Evolutionary conservation across 2,329 filamentous ascomycete genomes (phyloP).

Genomic region (Tolypocladium pustulatum): DNA sequence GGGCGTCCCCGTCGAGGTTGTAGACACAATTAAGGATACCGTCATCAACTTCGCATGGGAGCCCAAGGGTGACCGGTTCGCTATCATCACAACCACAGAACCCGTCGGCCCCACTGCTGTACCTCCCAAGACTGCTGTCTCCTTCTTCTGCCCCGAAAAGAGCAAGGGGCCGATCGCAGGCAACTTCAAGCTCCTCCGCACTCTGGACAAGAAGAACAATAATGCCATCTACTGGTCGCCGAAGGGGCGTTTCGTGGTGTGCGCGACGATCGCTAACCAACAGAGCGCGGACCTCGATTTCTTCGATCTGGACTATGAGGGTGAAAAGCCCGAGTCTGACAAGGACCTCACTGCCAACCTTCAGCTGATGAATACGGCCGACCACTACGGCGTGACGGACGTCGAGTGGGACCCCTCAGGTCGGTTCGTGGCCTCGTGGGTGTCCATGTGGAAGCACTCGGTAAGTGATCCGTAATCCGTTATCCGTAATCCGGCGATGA

Average conservation of each 20-base stretch:
- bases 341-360: constrained; percentile 93
- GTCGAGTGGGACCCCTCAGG: constrained; percentile 97
- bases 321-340: constrained; percentile 84
- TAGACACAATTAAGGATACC: constrained; percentile 95
- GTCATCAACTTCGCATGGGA: constrained; percentile 99
- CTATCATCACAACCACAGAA: constrained; percentile 91
- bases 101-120: constrained; percentile 68
- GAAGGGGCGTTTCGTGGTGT: constrained; percentile 85
- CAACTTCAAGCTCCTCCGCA: constrained; percentile 94
- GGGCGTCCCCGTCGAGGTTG: constrained; percentile 94
- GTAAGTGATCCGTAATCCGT: constrained; percentile 44
- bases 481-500: no score
- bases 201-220: constrained; percentile 97
- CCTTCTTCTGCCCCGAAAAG: constrained; percentile 97
- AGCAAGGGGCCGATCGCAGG: constrained; percentile 69
- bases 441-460: constrained; percentile 89
- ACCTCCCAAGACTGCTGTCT: constrained; percentile 83
- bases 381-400: constrained; percentile 97
- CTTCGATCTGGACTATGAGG: constrained; percentile 95
- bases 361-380: constrained; percentile 83
- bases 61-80: constrained; percentile 93
- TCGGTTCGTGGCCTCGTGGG: constrained; percentile 86
- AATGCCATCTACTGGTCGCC: constrained; percentile 99
- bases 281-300: constrained; percentile 96
- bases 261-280: constrained; percentile 85